Conservation (phyloP, 176 grass and related monocot species). For the Thinopyrum elongatum region DNA sequence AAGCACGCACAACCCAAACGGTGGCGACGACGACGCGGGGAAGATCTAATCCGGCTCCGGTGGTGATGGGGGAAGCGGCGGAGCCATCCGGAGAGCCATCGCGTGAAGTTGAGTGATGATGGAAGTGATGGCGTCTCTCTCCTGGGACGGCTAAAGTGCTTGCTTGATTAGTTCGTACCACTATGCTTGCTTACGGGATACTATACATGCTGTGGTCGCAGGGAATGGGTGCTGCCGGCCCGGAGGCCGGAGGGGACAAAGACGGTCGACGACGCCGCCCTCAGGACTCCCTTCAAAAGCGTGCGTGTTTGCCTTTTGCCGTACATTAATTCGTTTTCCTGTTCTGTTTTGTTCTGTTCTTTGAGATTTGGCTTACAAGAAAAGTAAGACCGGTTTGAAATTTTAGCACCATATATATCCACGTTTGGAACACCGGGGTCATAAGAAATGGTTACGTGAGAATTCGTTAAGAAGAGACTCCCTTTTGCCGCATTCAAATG, state of each 20-base stretch:
- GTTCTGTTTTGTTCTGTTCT: background rate
- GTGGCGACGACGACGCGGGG: too few relatives aligned
- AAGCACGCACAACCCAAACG: too few relatives aligned
- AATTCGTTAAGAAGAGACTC: background rate
- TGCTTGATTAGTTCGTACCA: background rate
- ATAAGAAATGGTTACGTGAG: background rate
- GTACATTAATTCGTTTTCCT: background rate
- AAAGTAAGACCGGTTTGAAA: background rate
- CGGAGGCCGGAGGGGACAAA: conserved; percentile 49
- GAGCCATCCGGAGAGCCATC: too few relatives aligned
- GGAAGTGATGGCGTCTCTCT: too few relatives aligned
- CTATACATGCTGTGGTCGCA: conserved; percentile 2
- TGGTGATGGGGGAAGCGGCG: too few relatives aligned
- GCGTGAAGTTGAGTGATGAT: too few relatives aligned
- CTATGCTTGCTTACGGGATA: background rate
- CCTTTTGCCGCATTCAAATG: background rate
- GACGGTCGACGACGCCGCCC: conserved; percentile 46
- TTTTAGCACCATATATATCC: background rate
- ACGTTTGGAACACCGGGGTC: background rate
- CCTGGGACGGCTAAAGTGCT: too few relatives aligned
- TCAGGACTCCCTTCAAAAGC: conserved; percentile 52
- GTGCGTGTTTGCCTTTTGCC: conserved; percentile 16
- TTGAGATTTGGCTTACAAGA: background rate
- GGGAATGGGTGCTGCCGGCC: conserved; percentile 54
- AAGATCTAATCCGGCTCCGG: too few relatives aligned